Conservation (phyloP, 1,284 basidiomycete species). For the Megacollybia platyphylla region DNA sequence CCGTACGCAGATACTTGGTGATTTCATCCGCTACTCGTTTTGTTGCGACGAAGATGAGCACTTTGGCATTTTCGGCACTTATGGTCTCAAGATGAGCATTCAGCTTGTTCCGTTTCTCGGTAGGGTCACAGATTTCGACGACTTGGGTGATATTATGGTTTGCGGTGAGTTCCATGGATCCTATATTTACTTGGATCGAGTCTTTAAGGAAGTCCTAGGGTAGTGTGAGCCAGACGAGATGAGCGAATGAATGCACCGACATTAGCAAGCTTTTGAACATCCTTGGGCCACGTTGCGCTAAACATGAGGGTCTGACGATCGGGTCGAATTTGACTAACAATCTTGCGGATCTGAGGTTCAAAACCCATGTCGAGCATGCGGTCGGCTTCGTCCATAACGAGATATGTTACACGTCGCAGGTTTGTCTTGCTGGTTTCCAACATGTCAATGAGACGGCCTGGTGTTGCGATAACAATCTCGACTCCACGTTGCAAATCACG, state of each 20-base stretch:
- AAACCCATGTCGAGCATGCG: conserved; percentile 99
- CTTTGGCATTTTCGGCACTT: conserved; percentile 94
- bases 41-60: conserved; percentile 96
- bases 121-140: conserved; percentile 94
- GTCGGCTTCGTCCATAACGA: conserved; percentile 99
- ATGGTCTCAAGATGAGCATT: conserved; percentile 98
- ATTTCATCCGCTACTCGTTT: conserved; percentile 98
- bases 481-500: conserved; percentile 95
- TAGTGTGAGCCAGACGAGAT: conserved; percentile 1
- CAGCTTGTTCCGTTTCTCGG: conserved; percentile 93
- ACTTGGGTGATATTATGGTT: conserved; percentile 98
- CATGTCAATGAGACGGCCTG: conserved; percentile 89
- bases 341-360: conserved; percentile 98
- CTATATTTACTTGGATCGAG: conserved; percentile 98
- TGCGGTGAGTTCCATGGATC: conserved; percentile 95
- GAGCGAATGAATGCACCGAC: conserved; percentile 21
- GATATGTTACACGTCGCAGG: conserved; percentile 89
- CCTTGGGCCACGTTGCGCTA: conserved; percentile 99
- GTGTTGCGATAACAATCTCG: conserved; percentile 92
- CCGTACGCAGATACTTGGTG: conserved; percentile 92
- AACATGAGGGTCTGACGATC: conserved; percentile 96
- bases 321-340: conserved; percentile 91
- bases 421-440: conserved; percentile 94
- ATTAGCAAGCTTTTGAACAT: conserved; percentile 93
- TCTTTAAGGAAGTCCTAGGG: conserved; percentile 86